phyloP scores from a whole-genome alignment of 371 early-diverging fungal genomes.

The Mucor indicus region DNA sequence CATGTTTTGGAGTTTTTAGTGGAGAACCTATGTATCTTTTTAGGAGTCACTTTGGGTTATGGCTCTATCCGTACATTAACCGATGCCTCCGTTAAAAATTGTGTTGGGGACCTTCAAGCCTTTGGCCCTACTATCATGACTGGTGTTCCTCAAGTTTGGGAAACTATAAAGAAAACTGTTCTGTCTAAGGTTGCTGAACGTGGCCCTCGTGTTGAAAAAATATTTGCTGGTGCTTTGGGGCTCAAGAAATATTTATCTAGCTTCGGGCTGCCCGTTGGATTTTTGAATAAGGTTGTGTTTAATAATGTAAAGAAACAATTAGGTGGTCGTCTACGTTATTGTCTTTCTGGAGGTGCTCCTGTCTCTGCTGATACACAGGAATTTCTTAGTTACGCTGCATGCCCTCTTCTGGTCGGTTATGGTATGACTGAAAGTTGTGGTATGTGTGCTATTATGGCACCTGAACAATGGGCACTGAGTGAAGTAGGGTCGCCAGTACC shows the following conservation, averaged over 20 bases:
- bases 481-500: conserved; percentile 86
- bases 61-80: conserved; percentile 85
- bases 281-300: conserved; percentile 86
- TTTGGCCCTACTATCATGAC: conserved; percentile 90
- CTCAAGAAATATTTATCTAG: conserved; percentile 68
- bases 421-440: conserved; percentile 38
- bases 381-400: conserved; percentile 82
- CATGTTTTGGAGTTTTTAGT: conserved; percentile 91
- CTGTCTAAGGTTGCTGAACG: conserved; percentile 66
- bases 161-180: conserved; percentile 87
- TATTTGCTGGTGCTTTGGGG: conserved; percentile 75
- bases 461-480: conserved; percentile 58
- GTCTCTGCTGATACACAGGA: conserved; percentile 80
- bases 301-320: conserved; percentile 84
- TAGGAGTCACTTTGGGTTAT: conserved; percentile 87
- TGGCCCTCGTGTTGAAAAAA: conserved; percentile 60
- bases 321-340: conserved; percentile 89
- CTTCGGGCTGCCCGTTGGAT: conserved; percentile 57
- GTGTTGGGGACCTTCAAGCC: conserved; percentile 92
- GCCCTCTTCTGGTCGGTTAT: conserved; percentile 90
- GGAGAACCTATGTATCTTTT: conserved; percentile 70
- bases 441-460: conserved; percentile 66
- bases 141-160: conserved; percentile 95
- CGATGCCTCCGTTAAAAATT: conserved; percentile 87
- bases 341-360: conserved; percentile 96